These are phyloP conservation scores for Capsicum pubescens DNA, from an alignment of 257 asterid genomes.

Conservation along the genomic window DNA sequence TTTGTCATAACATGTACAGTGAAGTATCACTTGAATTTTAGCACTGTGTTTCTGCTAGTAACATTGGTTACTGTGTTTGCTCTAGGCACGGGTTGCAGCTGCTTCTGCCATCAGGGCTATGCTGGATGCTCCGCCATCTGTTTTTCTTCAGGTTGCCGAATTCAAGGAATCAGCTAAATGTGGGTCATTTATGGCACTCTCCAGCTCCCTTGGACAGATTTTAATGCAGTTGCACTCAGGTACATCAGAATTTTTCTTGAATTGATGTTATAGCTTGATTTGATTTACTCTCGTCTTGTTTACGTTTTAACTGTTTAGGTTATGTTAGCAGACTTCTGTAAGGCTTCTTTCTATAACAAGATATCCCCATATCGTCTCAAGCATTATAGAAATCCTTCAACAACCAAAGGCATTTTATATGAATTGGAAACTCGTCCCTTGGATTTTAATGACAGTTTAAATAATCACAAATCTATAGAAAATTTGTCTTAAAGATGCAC, in stretches of 20 bases:
- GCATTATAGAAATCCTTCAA: not conserved
- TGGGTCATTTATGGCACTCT: constrained; percentile 90
- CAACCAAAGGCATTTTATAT: constrained; percentile 12
- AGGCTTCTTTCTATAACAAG: constrained; percentile 2
- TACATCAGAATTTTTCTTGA: constrained; percentile 41
- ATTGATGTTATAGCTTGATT: constrained; percentile 22
- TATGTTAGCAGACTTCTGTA: constrained; percentile 15
- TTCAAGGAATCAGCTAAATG: constrained; percentile 64
- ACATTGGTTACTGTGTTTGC: constrained; percentile 17
- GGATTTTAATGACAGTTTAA: not conserved
- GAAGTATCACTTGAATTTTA: constrained; percentile 11
- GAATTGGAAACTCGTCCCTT: not conserved
- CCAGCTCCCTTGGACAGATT: constrained; percentile 93
- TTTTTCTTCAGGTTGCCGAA: constrained; percentile 95
- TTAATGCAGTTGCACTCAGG: constrained; percentile 94
- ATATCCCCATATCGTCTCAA: not conserved
- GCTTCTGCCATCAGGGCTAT: constrained; percentile 76
- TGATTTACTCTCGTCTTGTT: constrained; percentile 9
- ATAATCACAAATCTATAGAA: not conserved
- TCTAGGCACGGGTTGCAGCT: constrained; percentile 84
- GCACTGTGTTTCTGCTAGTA: constrained; percentile 29
- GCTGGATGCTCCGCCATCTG: constrained; percentile 87
- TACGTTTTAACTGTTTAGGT: not conserved
- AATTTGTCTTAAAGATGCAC: no score
- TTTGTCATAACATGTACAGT: not conserved